These are phyloP conservation scores for Sutorius australiensis DNA, from an alignment of 768 basidiomycete genomes.

Conservation along the genomic window DNA sequence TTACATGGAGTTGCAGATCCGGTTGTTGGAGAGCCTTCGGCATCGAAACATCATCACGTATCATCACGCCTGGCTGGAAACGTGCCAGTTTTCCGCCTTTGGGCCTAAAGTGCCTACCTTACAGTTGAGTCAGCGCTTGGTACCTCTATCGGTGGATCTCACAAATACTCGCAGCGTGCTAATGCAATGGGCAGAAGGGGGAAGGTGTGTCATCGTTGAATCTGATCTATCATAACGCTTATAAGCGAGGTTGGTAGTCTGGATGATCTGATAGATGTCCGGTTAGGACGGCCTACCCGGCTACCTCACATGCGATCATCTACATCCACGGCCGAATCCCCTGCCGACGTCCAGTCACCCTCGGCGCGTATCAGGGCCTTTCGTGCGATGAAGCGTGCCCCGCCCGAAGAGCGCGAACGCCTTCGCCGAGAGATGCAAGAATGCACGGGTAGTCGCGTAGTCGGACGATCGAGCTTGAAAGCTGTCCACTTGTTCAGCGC, in stretches of 20 bases:
- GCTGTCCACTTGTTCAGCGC: slow-evolving; percentile 83
- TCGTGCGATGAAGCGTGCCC: slow-evolving; percentile 60
- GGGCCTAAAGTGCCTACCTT: slow-evolving; percentile 85
- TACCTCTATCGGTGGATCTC: neutral
- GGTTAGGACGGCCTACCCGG: slow-evolving; percentile 56
- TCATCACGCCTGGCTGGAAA: slow-evolving; percentile 93
- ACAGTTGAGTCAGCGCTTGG: slow-evolving; percentile 51
- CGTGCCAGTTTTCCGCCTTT: slow-evolving; percentile 80
- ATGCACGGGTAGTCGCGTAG: slow-evolving; percentile 19
- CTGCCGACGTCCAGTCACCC: slow-evolving; percentile 46
- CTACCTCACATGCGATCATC: slow-evolving; percentile 41
- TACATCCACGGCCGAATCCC: slow-evolving; percentile 19
- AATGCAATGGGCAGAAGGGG: slow-evolving; percentile 94
- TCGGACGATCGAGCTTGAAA: slow-evolving; percentile 44
- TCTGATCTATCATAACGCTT: neutral
- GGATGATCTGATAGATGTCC: slow-evolving; percentile 82
- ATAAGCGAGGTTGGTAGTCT: slow-evolving; percentile 39
- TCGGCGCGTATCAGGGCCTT: slow-evolving; percentile 76
- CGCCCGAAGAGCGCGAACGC: slow-evolving; percentile 60
- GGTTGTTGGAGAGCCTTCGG: slow-evolving; percentile 77
- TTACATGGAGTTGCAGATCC: slow-evolving; percentile 46
- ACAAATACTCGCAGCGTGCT: slow-evolving; percentile 50
- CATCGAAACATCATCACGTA: slow-evolving; percentile 95
- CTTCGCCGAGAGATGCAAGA: slow-evolving; percentile 51
- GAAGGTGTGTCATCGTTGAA: slow-evolving; percentile 41